Conservation (phyloP, 2,329 filamentous ascomycete species). For the Colletotrichum ledebouriae region DNA sequence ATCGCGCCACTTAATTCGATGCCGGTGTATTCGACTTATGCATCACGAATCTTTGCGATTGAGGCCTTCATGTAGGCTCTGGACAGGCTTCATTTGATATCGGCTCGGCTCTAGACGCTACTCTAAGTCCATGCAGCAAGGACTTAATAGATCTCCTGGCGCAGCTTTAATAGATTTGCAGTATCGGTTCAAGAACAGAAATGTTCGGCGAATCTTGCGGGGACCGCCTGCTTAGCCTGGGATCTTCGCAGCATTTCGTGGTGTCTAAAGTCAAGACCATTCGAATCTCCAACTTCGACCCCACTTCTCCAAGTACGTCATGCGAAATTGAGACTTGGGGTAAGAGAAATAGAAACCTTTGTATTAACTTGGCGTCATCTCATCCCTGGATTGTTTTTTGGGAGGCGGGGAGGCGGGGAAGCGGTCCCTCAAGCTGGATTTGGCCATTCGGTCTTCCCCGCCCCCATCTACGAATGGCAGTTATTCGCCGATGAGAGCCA, state of each 20-base stretch:
- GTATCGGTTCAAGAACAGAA: conserved; percentile 7
- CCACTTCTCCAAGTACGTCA: conserved; percentile 35
- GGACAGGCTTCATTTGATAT: neutral
- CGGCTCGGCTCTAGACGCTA: too few species aligned
- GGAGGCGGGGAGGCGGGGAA: neutral
- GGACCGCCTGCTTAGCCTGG: neutral
- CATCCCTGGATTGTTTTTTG: neutral
- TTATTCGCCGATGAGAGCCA: conserved; percentile 16
- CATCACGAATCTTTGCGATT: too few species aligned
- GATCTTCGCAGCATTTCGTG: neutral
- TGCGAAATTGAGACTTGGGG: conserved; percentile 17
- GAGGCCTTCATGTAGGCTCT: too few species aligned
- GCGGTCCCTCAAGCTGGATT: neutral
- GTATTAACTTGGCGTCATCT: neutral
- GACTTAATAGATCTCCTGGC: too few species aligned
- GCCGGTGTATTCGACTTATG: too few species aligned
- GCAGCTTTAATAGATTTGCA: neutral
- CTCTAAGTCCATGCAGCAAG: too few species aligned
- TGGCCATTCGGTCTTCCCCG: conserved; percentile 17
- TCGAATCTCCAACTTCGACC: neutral
- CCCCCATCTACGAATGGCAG: conserved; percentile 11
- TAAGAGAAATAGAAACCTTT: neutral
- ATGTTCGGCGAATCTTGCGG: conserved; percentile 23
- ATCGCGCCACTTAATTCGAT: too few species aligned
- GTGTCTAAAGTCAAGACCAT: neutral